phyloP scores from a whole-genome alignment of 1,139 yeast species.

The Debaryomyces robertsiae region DNA sequence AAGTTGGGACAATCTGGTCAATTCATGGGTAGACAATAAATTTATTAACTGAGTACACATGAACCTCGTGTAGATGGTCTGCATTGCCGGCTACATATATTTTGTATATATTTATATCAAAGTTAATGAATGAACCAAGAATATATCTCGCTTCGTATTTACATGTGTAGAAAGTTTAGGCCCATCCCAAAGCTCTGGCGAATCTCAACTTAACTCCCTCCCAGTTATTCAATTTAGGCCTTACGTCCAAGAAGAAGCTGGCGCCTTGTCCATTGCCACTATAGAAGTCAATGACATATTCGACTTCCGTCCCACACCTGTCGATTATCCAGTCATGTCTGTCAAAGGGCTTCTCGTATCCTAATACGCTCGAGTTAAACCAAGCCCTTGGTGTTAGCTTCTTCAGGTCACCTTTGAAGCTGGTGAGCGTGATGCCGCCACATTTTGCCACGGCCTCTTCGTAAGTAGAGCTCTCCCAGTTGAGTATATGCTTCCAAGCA shows the following conservation, averaged over 20 bases:
- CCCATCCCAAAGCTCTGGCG: constrained; percentile 54
- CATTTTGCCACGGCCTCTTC: constrained; percentile 54
- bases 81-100: background rate
- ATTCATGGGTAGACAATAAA: constrained; percentile 51
- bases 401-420: constrained; percentile 86
- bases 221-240: constrained; percentile 81
- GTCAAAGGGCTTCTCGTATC: constrained; percentile 83
- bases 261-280: constrained; percentile 60
- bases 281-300: constrained; percentile 93
- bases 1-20: constrained; percentile 63
- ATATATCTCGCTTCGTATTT: constrained; percentile 4
- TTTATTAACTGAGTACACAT: background rate
- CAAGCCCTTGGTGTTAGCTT: constrained; percentile 90
- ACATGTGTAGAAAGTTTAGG: constrained; percentile 1
- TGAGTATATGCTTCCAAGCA: constrained; percentile 82
- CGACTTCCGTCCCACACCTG: constrained; percentile 80
- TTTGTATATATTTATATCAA: constrained; percentile 8
- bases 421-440: constrained; percentile 83
- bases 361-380: constrained; percentile 59
- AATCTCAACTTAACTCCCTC: constrained; percentile 80
- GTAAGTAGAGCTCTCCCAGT: constrained; percentile 75
- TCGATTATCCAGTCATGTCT: constrained; percentile 96
- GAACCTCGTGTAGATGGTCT: no score
- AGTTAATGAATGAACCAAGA: constrained; percentile 7
- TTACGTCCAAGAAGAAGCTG: constrained; percentile 81